A percentile compares a stretch with the other conserved stretches of the same genome.
Evolutionary conservation across 2,329 filamentous ascomycete genomes (phyloP).

Genomic region (Rutstroemia sp.): DNA sequence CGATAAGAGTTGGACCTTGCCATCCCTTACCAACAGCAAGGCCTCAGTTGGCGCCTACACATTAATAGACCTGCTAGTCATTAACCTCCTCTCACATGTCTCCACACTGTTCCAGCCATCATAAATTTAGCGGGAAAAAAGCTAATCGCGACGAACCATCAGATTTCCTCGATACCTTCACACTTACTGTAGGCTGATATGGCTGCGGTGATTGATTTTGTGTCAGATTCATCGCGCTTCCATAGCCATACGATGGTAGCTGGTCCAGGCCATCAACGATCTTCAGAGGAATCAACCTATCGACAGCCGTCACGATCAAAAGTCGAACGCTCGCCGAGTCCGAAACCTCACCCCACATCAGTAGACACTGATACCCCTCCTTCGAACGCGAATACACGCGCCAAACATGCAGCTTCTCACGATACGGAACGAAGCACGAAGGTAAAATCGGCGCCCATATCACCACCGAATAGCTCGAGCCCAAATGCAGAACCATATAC

Average conservation of each 20-base stretch:
- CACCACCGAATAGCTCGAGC: conserved; percentile 26
- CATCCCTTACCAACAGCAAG: background rate
- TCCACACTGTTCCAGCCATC: background rate
- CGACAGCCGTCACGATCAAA: conserved; percentile 22
- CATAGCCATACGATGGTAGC: conserved; percentile 54
- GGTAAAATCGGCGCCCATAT: conserved; percentile 19
- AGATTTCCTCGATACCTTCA: conserved; percentile 17
- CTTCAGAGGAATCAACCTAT: conserved; percentile 36
- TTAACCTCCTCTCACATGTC: conserved; percentile 2
- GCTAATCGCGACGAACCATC: conserved; percentile 18
- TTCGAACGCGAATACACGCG: conserved; percentile 15
- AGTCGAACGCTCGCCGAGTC: conserved; percentile 24
- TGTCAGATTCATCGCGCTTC: conserved; percentile 64
- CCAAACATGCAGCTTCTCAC: conserved; percentile 9
- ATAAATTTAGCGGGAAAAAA: conserved; percentile 3
- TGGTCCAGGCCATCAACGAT: conserved; percentile 35
- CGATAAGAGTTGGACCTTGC: conserved; percentile 6
- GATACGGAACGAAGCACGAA: conserved; percentile 9
- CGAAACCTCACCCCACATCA: conserved; percentile 18
- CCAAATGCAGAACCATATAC: conserved; percentile 16
- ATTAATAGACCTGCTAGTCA: background rate
- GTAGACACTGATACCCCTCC: conserved; percentile 20
- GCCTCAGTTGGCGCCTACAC: background rate
- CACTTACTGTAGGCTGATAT: conserved; percentile 35
- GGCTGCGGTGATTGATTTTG: conserved; percentile 64